These are phyloP conservation scores for Cutaneotrichosporon spelunceum DNA, from an alignment of 1,284 basidiomycete species.

Conservation along the genomic window DNA sequence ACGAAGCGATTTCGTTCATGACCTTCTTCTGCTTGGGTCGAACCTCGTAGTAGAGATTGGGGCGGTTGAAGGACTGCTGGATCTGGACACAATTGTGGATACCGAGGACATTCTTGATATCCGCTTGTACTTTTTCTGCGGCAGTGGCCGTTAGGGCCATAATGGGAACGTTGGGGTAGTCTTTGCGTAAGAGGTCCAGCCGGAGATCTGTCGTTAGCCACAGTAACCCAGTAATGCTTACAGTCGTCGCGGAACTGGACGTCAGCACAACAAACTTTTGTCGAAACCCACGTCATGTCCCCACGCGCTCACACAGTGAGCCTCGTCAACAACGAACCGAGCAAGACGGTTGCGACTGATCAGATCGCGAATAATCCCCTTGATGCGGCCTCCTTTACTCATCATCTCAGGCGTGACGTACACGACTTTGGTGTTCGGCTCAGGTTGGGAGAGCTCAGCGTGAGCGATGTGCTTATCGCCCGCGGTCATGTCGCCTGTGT, in stretches of 20 bases:
- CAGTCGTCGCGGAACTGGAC: constrained; percentile 51
- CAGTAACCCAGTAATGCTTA: constrained; percentile 18
- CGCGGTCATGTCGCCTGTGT: constrained; percentile 61
- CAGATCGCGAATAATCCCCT: constrained; percentile 60
- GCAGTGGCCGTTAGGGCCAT: constrained; percentile 97
- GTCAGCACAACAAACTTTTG: not conserved
- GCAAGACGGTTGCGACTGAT: constrained; percentile 63
- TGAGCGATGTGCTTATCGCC: constrained; percentile 52
- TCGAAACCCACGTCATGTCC: constrained; percentile 51
- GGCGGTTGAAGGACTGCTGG: constrained; percentile 85
- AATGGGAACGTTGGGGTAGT: constrained; percentile 77
- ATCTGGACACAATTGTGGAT: constrained; percentile 63
- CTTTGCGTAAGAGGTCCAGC: constrained; percentile 65
- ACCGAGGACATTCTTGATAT: constrained; percentile 71
- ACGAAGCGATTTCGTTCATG: constrained; percentile 65
- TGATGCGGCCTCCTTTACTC: constrained; percentile 61
- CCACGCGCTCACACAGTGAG: constrained; percentile 74
- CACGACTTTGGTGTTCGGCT: constrained; percentile 59
- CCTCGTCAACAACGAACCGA: constrained; percentile 93
- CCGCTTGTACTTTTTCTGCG: constrained; percentile 68
- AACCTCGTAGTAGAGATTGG: constrained; percentile 82
- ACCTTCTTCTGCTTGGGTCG: constrained; percentile 60
- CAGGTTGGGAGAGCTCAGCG: constrained; percentile 54
- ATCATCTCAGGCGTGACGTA: constrained; percentile 96
- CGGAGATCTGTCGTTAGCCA: constrained; percentile 54